These are phyloP conservation scores for Aspergillus tubingensis DNA, from an alignment of 2,329 filamentous ascomycete genomes.

Conservation along the genomic window DNA sequence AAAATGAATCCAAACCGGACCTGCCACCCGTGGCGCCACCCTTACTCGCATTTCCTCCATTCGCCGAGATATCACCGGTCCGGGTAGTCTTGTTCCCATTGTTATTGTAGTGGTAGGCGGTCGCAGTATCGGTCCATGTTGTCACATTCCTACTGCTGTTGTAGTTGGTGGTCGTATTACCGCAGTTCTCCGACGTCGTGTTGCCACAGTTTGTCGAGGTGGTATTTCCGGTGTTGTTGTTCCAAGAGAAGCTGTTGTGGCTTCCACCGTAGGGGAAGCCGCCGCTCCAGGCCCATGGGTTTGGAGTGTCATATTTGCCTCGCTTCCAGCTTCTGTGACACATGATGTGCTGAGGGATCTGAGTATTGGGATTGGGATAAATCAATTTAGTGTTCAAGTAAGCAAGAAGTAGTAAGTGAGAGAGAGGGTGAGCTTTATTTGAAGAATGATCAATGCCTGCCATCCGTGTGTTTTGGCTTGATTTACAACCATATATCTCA, in stretches of 20 bases:
- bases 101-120: neutral
- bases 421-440: too few relatives aligned
- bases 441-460: too few relatives aligned
- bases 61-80: neutral
- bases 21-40: neutral
- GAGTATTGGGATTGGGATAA: too few relatives aligned
- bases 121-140: too few relatives aligned
- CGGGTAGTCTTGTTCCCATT: neutral
- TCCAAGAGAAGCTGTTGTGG: neutral
- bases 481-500: too few relatives aligned
- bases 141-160: too few relatives aligned
- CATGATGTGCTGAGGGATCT: too few relatives aligned
- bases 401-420: too few relatives aligned
- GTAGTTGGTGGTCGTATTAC: neutral
- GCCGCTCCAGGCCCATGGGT: neutral
- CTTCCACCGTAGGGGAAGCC: neutral
- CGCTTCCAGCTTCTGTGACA: too few relatives aligned
- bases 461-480: too few relatives aligned
- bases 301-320: neutral
- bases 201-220: neutral
- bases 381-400: too few relatives aligned
- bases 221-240: neutral
- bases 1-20: neutral
- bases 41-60: neutral
- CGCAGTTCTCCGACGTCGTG: neutral